phyloP scores from a whole-genome alignment of 306 rosid species.

The Carpinus fangiana region DNA sequence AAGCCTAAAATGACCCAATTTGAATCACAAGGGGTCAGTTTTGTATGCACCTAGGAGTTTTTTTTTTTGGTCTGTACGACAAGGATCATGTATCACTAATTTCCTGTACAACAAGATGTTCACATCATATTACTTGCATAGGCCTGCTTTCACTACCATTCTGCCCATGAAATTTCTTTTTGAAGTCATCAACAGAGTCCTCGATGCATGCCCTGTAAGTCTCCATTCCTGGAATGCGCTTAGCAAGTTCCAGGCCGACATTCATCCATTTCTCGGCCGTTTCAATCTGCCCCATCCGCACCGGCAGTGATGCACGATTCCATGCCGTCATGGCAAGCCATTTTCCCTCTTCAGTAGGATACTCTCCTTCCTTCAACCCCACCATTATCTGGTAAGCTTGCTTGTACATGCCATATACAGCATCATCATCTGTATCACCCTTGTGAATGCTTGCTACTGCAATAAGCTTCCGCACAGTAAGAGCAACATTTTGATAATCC shows the following conservation, averaged over 20 bases:
- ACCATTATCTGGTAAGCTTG: conserved; percentile 81
- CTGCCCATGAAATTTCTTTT: conserved; percentile 41
- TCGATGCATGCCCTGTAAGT: conserved; percentile 82
- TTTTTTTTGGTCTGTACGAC: not conserved
- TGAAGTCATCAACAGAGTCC: conserved; percentile 51
- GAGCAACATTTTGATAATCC: conserved; percentile 70
- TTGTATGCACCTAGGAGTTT: not conserved
- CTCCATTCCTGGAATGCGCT: conserved; percentile 81
- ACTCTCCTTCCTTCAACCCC: conserved; percentile 83
- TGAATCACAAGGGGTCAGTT: not conserved
- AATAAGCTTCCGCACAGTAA: conserved; percentile 74
- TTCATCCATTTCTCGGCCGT: conserved; percentile 83
- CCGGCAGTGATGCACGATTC: conserved; percentile 84
- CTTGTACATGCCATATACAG: conserved; percentile 66
- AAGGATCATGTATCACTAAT: not conserved
- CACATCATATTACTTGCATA: conserved; percentile 16
- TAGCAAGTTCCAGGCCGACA: conserved; percentile 73
- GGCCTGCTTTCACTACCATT: conserved; percentile 25
- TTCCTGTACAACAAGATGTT: conserved; percentile 26
- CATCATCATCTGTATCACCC: conserved; percentile 81
- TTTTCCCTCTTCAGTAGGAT: conserved; percentile 84
- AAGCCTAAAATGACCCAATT: not conserved
- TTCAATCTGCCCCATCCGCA: conserved; percentile 78
- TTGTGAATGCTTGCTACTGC: conserved; percentile 61
- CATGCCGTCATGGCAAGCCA: conserved; percentile 97